phyloP scores from a whole-genome alignment of 495 filamentous ascomycete genomes.

The Penicillium bialowiezense region DNA sequence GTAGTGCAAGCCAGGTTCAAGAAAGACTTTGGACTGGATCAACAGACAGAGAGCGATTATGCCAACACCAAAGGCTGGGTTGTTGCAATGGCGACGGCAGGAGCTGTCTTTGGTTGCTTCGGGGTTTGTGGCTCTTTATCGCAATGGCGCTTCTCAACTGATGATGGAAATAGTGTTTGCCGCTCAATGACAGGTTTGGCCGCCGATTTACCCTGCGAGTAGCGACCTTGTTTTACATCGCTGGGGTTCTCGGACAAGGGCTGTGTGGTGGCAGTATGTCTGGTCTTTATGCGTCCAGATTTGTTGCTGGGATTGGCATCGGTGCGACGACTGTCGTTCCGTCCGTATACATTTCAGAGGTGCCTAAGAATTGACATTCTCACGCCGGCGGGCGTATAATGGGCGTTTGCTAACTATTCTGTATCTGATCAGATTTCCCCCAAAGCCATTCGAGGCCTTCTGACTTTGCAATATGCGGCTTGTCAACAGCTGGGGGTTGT shows the following conservation, averaged over 20 bases:
- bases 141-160: not conserved
- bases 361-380: too few relatives aligned
- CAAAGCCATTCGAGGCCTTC: slow-evolving; percentile 60
- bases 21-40: slow-evolving; percentile 42
- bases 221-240: slow-evolving; percentile 50
- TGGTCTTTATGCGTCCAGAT: slow-evolving; percentile 47
- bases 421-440: slow-evolving; percentile 50
- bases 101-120: slow-evolving; percentile 36
- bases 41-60: slow-evolving; percentile 50
- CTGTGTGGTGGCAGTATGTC: slow-evolving; percentile 42
- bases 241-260: slow-evolving; percentile 57
- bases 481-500: slow-evolving; percentile 57
- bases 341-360: slow-evolving; percentile 47
- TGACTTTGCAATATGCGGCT: slow-evolving; percentile 63
- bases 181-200: slow-evolving; percentile 18
- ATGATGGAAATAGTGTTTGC: slow-evolving; percentile 10
- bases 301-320: slow-evolving; percentile 61
- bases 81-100: slow-evolving; percentile 62
- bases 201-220: slow-evolving; percentile 43
- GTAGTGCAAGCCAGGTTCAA: slow-evolving; percentile 16
- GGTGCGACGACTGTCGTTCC: slow-evolving; percentile 57
- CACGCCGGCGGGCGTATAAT: too few relatives aligned
- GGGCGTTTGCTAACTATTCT: not conserved
- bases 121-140: slow-evolving; percentile 11
- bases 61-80: slow-evolving; percentile 51